Conservation (phyloP, 2,329 filamentous ascomycete genomes). For the Magnaporthales sp. region DNA sequence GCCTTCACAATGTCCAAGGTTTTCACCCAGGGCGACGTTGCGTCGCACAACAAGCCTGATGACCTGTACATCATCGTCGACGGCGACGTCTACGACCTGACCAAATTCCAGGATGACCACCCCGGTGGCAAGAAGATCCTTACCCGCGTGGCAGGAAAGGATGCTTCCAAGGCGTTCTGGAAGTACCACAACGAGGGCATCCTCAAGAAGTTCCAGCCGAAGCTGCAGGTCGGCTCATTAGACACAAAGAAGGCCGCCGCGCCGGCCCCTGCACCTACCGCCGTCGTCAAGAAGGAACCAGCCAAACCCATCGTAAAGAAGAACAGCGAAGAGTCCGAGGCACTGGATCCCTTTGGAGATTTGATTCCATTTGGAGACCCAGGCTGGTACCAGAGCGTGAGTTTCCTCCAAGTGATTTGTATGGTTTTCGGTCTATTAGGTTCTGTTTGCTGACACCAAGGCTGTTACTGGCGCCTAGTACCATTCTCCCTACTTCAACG, state of each 20-base stretch:
- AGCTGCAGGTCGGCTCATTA: constrained; percentile 77
- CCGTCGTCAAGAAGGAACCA: constrained; percentile 19
- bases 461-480: constrained; percentile 47
- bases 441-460: not conserved
- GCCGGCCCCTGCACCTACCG: constrained; percentile 37
- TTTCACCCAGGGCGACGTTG: constrained; percentile 77
- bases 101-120: constrained; percentile 78
- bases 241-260: constrained; percentile 69
- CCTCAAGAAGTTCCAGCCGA: constrained; percentile 74
- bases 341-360: constrained; percentile 76
- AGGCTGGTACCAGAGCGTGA: constrained; percentile 86
- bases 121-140: constrained; percentile 65
- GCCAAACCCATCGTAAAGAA: constrained; percentile 26
- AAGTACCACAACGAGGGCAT: constrained; percentile 79
- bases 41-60: constrained; percentile 81
- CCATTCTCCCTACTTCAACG: constrained; percentile 94
- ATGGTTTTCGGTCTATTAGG: not conserved
- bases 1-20: constrained; percentile 67
- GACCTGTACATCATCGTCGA: constrained; percentile 87
- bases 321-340: constrained; percentile 49
- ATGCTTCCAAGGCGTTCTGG: constrained; percentile 60
- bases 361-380: constrained; percentile 89
- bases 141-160: constrained; percentile 54
- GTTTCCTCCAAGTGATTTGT: constrained; percentile 22
- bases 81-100: constrained; percentile 91